These are phyloP conservation scores for Acrasis kona DNA, from an alignment of 78 protist species.

Conservation along the genomic window DNA sequence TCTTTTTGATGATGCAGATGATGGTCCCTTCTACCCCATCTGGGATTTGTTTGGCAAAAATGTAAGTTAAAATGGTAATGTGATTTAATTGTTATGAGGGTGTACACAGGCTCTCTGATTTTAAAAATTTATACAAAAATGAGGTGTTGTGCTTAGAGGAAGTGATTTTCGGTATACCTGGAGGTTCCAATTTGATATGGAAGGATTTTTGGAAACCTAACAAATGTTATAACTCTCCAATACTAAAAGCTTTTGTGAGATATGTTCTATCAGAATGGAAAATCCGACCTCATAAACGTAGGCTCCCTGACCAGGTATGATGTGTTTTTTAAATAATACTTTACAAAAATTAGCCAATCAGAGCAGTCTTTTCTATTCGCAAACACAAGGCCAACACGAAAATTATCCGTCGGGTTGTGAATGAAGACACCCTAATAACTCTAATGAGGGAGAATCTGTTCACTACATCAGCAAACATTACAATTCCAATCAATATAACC, in stretches of 20 bases:
- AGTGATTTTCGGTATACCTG: background rate
- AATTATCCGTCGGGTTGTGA: background rate
- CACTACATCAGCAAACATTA: background rate
- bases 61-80: background rate
- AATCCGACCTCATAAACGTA: no score
- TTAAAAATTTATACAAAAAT: no score
- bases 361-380: no score
- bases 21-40: background rate
- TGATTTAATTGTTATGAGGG: background rate
- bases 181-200: conserved; percentile 2
- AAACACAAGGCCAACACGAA: no score
- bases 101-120: no score
- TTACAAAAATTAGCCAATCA: no score
- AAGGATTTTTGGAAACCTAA: conserved; percentile 6
- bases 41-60: conserved; percentile 8
- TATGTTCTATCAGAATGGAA: background rate
- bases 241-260: background rate
- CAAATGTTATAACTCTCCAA: background rate
- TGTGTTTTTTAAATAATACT: no score
- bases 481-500: background rate
- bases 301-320: no score
- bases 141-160: background rate
- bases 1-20: background rate
- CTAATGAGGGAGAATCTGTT: background rate
- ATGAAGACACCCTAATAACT: background rate